Evolutionary conservation across 345 rosid genomes (phyloP), one percentile per base, ranked within the genome.

Genomic region (Eucalyptus paniculata): DNA sequence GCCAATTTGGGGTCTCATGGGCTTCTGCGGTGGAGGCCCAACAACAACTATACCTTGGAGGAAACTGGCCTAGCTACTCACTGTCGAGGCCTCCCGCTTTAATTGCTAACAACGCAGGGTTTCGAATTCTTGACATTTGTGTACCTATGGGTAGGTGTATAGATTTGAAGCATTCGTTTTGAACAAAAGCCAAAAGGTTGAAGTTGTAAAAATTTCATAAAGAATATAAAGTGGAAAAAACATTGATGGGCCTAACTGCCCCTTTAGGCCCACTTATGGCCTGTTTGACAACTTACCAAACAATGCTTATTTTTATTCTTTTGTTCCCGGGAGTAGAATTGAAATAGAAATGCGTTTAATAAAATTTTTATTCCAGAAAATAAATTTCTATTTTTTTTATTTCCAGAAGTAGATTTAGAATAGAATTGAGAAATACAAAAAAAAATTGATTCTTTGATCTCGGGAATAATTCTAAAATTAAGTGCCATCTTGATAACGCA

Each of bases 281-380:
- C 0, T 50, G 1, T 50, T 50, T 50, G 3, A 0, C 21, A 50
- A 6, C 1, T 50, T 50, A 0, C 7, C 19, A 50, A 50, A 50
- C 7, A 16, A 0, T 6, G 8, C 4, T 50, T 16, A 3, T 50
- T 50, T 9, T 0, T 21, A 1, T 50, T 50, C 1, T 50, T 50
- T 50, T 50, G 7, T 16, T 50, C 0, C 1, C 0, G n/a, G 0
- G 0, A 34, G 8, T 16, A 50, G 0, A 16, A 2, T 50, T 50
- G 8, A 1, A 50, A 50, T 0, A 6, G 0, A 50, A 16, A 50
- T 50, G 3, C 1, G 1, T 50, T 50, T 50, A 0, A 3, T 50
- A 50, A 50, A 50, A 16, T 2, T 50, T 50, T 16, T 50, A 1
- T 17, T 50, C 0, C 0, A 1, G 3, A 1, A 1, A 16, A 50